A percentile compares a stretch with the other conserved stretches of the same genome.
Conservation (phyloP, 1,284 basidiomycete genomes). For the Fistulinella cinereoalba region DNA sequence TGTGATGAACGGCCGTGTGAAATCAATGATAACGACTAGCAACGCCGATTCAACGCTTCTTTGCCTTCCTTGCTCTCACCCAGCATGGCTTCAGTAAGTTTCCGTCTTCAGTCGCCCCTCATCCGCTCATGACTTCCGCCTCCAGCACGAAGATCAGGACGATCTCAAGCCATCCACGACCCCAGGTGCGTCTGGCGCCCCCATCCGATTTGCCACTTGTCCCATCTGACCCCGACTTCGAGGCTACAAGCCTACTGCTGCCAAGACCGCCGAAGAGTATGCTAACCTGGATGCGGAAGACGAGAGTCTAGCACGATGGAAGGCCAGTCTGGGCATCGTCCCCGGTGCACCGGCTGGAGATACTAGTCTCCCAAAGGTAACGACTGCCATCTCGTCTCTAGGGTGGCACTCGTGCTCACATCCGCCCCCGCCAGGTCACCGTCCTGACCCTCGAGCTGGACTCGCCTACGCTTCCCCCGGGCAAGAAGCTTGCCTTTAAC, state of each 20-base stretch:
- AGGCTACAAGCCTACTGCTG: conserved; percentile 74
- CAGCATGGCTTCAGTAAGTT: conserved; percentile 45
- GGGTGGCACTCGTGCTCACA: conserved; percentile 5
- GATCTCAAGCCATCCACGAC: conserved; percentile 64
- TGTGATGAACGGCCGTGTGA: conserved; percentile 29
- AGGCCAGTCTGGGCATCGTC: conserved; percentile 82
- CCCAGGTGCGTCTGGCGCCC: conserved; percentile 47
- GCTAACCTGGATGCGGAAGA: conserved; percentile 79
- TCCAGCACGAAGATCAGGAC: conserved; percentile 57
- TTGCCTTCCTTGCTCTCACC: conserved; percentile 18
- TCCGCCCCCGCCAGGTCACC: conserved; percentile 48
- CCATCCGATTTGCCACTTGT: neutral
- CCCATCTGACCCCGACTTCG: conserved; percentile 20
- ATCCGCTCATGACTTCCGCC: conserved; percentile 9
- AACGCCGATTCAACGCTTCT: conserved; percentile 19
- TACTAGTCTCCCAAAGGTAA: conserved; percentile 63
- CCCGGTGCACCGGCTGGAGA: conserved; percentile 44
- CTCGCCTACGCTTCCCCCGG: conserved; percentile 63
- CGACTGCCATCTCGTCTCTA: neutral
- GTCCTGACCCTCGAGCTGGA: conserved; percentile 67
- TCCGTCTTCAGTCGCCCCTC: neutral
- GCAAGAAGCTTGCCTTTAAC: conserved; percentile 59
- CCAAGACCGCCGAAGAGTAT: conserved; percentile 69
- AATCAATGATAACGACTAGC: conserved; percentile 34
- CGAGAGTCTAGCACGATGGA: conserved; percentile 86